Evolutionary conservation across 495 filamentous ascomycete genomes (phyloP), one percentile per base, ranked within the genome.

Genomic region (Lentithecium fluviatile): DNA sequence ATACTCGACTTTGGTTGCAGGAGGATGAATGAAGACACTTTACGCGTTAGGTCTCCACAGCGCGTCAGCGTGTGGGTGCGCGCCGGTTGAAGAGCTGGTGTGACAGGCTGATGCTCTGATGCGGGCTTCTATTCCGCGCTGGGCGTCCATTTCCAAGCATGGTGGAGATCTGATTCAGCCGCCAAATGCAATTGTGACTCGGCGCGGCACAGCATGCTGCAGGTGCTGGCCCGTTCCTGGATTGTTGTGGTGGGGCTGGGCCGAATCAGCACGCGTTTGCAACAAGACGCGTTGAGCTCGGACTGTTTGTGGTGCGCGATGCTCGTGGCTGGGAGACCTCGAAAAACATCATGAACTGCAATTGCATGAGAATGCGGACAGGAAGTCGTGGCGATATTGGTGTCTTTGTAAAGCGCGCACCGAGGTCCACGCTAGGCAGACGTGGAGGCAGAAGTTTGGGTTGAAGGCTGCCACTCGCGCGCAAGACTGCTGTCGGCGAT

Each of bases 211-310:
- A 25, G n/a, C n/a, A 26, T 48, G 26, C 45, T 58, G 46, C 47
- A n/a, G n/a, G n/a, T 52, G 56, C 21, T 17, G 29, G 29, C 4
- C 29, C 29, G 29, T 32, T 32, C 43, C 24, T n/a, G 13, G 5
- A 15, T 8, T 58, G 54, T 64, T 54, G 40, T 58, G 25, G 61
- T 64, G 61, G 61, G 55, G 29, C 60, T 49, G 38, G 7, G 25
- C 47, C 61, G 47, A 58, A 50, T 59, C 54, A 50, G 12, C 17
- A 34, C 61, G 55, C 61, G 60, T 64, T n/a, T 36, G 43, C 13
- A 20, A 24, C 43, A 36, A 52, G 60, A 40, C 52, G 53, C 53
- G 60, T 52, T 26, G 55, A 36, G 60, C 60, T 51, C 53, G 60
- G 52, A 64, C 60, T 37, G 45, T 64, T 36, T 49, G 37, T 37